A percentile compares a stretch with the other conserved stretches of the same genome.
Conservation (phyloP, 495 filamentous ascomycete genomes). For the Daldinia caldariorum region DNA sequence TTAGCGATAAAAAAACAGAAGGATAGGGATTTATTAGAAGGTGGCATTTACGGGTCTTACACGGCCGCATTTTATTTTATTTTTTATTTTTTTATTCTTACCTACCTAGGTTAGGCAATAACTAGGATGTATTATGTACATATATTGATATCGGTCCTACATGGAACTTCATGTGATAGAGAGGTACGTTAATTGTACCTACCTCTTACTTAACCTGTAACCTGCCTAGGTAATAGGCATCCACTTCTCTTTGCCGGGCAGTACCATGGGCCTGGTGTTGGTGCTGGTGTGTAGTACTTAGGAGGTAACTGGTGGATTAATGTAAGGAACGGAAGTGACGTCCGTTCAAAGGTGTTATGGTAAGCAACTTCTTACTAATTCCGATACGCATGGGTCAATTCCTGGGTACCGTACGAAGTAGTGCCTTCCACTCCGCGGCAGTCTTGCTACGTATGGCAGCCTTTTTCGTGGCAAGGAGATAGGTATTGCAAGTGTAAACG, state of each 20-base stretch:
- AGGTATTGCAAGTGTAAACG: too few relatives aligned
- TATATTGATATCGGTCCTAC: neutral
- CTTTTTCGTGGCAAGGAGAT: too few relatives aligned
- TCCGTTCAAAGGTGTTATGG: neutral
- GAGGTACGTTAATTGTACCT: too few relatives aligned
- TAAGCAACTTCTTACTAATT: neutral
- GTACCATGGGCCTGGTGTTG: neutral
- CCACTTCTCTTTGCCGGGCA: constrained; percentile 11
- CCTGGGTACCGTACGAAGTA: too few relatives aligned
- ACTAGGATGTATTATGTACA: constrained; percentile 19
- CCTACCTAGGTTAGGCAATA: too few relatives aligned
- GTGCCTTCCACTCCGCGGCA: too few relatives aligned
- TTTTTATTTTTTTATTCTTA: constrained; percentile 1
- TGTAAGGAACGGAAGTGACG: neutral
- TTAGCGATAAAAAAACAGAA: constrained; percentile 21
- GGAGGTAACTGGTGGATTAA: constrained; percentile 5
- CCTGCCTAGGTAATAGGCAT: constrained; percentile 25
- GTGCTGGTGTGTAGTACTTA: too few relatives aligned
- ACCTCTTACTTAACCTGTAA: too few relatives aligned
- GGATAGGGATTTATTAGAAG: constrained; percentile 14
- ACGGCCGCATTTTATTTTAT: neutral
- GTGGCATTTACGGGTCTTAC: constrained; percentile 12
- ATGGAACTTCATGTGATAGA: neutral
- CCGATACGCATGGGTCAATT: neutral
- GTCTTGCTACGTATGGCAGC: too few relatives aligned